Percentiles rank a stretch among this genome's conserved stretches.
Conservation (phyloP, 192 early-diverging fungal species). For the Phlyctochytrium arcticum region DNA sequence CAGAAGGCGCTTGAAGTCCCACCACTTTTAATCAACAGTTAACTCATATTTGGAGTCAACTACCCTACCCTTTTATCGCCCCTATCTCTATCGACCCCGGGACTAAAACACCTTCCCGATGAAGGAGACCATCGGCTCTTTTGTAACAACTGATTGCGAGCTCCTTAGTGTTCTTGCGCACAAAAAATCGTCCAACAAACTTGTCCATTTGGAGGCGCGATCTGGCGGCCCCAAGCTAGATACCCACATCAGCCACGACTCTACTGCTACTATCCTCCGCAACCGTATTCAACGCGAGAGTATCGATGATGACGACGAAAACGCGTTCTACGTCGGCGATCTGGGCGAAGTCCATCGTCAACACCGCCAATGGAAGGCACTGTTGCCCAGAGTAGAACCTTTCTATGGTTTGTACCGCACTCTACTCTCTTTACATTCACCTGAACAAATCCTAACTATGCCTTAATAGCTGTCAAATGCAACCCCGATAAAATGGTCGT, state of each 20-base stretch:
- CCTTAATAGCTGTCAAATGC: slow-evolving; percentile 83
- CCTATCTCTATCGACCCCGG: neutral
- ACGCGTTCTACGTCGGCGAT: slow-evolving; percentile 95
- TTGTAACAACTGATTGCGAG: neutral
- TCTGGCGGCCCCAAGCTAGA: neutral
- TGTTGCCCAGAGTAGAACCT: slow-evolving; percentile 90
- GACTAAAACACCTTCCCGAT: slow-evolving; percentile 12
- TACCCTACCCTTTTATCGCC: neutral
- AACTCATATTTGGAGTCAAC: neutral
- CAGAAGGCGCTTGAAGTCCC: slow-evolving; percentile 9
- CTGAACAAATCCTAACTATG: neutral
- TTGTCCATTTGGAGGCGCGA: neutral
- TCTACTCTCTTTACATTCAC: slow-evolving; percentile 4
- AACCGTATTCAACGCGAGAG: neutral
- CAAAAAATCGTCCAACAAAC: neutral
- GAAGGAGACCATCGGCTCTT: slow-evolving; percentile 19
- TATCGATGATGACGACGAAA: slow-evolving; percentile 47
- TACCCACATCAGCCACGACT: neutral
- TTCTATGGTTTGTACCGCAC: slow-evolving; percentile 71
- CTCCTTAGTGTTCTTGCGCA: neutral
- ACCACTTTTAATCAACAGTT: neutral
- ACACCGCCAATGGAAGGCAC: slow-evolving; percentile 72
- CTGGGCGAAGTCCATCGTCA: slow-evolving; percentile 89
- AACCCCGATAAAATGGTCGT: slow-evolving; percentile 87
- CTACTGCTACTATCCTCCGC: neutral